Base-by-base conservation (phyloP, 2,329 filamentous ascomycete genomes). In the Allantophomopsis lycopodina region DNA sequence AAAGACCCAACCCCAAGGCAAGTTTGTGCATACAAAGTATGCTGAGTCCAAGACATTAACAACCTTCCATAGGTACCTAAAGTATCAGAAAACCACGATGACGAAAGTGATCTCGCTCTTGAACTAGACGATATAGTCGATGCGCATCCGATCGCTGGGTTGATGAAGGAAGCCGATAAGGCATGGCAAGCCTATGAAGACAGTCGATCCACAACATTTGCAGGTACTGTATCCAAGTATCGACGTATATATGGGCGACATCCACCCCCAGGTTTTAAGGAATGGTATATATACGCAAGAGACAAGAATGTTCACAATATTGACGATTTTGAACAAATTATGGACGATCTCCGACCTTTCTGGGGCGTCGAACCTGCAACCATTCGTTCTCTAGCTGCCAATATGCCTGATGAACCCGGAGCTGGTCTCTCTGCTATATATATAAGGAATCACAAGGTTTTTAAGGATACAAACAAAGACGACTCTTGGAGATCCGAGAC, bases 301-400 rank as follows among this genome's bases (percentile, higher is more conserved):
- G 60, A 68, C 18, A 60, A 61, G 34, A 58, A 72, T 30, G 66
- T 71, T n/a, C 55, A 77, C 40, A 61, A 78, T 8, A 62, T 79
- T 32, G 75, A 79, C 49, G 69, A 75, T 40, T 79, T 76, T 56
- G 71, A 77, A 50, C 72, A 74, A 43, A 73, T 79, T 42, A 74
- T 76, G 58, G 68, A 75, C 45, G 75, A 80, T 50, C 50, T 79
- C 39, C 60, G 68, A 35, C 75, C 75, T 2, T 77, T 73, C 49
- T 79, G 73, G 74, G 71, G 50, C 18, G 43, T 61, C 2, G 49
- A 57, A 14, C 58, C 59, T 7, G 40, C 46, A 6, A 47, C 49
- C 2, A 56, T 60, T 30, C 48, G 58, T 28, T 47, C 62, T 2
- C 55, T 74, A 28, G 65, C 70, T 23, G 55, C 62, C 14, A 55